Percentiles rank a stretch among this genome's conserved stretches.
These are phyloP conservation scores for Stylonectria norvegica DNA, from an alignment of 2,329 filamentous ascomycete species.

Conservation along the genomic window DNA sequence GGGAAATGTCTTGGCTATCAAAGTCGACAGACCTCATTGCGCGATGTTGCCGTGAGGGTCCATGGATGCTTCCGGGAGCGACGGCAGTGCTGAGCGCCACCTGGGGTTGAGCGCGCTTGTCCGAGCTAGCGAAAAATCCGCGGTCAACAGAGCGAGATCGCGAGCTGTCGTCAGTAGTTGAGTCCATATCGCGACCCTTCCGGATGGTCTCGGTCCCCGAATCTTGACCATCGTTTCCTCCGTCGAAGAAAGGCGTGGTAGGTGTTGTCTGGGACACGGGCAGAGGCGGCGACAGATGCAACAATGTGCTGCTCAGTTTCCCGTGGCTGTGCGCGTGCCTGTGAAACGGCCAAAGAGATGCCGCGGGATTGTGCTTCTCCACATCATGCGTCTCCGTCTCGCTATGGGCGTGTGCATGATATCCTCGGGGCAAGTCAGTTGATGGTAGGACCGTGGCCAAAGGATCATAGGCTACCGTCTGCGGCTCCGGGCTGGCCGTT, in stretches of 20 bases:
- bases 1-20: slow-evolving; percentile 27
- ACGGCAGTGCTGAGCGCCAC: slow-evolving; percentile 60
- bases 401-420: slow-evolving; percentile 25
- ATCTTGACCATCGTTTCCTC: slow-evolving; percentile 39
- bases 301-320: slow-evolving; percentile 39
- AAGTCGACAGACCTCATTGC: slow-evolving; percentile 46
- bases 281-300: slow-evolving; percentile 35
- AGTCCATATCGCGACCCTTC: slow-evolving; percentile 39
- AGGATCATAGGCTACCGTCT: slow-evolving; percentile 36
- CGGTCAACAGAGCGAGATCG: slow-evolving; percentile 64
- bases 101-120: slow-evolving; percentile 63
- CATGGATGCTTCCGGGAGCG: slow-evolving; percentile 58
- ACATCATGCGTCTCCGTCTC: slow-evolving; percentile 22
- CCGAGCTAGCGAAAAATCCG: slow-evolving; percentile 53
- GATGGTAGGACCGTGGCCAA: slow-evolving; percentile 38
- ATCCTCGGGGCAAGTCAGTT: slow-evolving; percentile 22
- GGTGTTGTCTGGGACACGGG: slow-evolving; percentile 30
- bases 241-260: slow-evolving; percentile 37
- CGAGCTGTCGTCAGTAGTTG: slow-evolving; percentile 43
- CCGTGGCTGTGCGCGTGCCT: slow-evolving; percentile 45
- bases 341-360: slow-evolving; percentile 28
- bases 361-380: slow-evolving; percentile 26
- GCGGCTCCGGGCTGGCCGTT: slow-evolving; percentile 22
- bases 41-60: slow-evolving; percentile 41
- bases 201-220: slow-evolving; percentile 33